Conservation (phyloP, 2,329 filamentous ascomycete genomes). For the Cercospora sp. region DNA sequence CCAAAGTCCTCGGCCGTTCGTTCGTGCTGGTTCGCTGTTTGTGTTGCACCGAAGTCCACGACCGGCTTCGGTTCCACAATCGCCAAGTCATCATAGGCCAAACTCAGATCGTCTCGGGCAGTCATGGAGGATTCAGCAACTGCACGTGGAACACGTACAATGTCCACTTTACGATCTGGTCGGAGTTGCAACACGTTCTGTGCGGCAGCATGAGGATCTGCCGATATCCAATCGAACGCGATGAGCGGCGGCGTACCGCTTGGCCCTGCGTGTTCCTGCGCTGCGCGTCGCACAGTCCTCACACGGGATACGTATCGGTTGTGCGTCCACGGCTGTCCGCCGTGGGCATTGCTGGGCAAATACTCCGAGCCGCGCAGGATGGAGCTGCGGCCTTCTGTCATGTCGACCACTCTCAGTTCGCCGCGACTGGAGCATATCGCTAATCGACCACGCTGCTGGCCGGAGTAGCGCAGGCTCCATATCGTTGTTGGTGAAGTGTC, state of each 20-base stretch:
- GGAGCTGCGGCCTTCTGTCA: constrained; percentile 30
- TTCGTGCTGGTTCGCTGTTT: constrained; percentile 24
- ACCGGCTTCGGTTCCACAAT: constrained; percentile 28
- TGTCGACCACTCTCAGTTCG: constrained; percentile 53
- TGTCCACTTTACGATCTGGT: constrained; percentile 53
- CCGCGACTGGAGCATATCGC: constrained; percentile 61
- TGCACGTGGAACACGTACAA: constrained; percentile 49
- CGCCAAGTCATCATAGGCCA: constrained; percentile 29
- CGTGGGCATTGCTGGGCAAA: constrained; percentile 32
- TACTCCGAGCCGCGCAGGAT: constrained; percentile 26
- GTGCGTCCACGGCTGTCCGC: constrained; percentile 43
- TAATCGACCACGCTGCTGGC: constrained; percentile 58
- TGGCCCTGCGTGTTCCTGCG: constrained; percentile 47
- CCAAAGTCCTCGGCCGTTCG: constrained; percentile 33
- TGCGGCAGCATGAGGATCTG: constrained; percentile 47
- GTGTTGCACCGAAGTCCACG: constrained; percentile 12
- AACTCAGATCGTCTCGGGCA: constrained; percentile 46
- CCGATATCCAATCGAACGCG: constrained; percentile 62
- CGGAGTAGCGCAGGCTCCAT: constrained; percentile 64
- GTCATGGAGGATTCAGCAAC: constrained; percentile 47
- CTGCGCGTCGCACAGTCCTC: constrained; percentile 48
- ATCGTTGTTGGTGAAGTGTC: constrained; percentile 53
- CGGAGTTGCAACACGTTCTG: constrained; percentile 56
- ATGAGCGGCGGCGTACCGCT: constrained; percentile 54
- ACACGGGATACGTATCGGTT: constrained; percentile 49